phyloP scores from a whole-genome alignment of 768 basidiomycete genomes.

The Lanmaoa pseudosensibilis region DNA sequence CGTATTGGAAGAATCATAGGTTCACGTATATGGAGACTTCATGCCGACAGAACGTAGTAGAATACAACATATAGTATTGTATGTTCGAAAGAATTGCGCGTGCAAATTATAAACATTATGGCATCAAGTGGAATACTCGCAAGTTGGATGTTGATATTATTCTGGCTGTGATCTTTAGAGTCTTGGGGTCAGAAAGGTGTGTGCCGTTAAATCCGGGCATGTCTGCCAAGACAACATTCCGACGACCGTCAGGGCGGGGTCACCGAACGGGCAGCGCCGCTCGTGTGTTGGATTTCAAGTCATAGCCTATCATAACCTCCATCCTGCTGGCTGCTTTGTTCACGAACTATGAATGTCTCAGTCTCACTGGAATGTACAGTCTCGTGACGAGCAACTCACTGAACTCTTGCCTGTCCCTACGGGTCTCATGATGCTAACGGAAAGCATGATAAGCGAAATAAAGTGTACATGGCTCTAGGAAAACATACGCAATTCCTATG shows the following conservation, averaged over 20 bases:
- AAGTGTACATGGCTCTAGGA: too few relatives aligned
- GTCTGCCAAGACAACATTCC: conserved; percentile 15
- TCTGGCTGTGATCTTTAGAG: conserved; percentile 12
- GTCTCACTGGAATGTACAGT: background rate
- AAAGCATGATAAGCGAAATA: too few relatives aligned
- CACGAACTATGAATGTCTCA: conserved; percentile 12
- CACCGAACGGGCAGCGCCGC: conserved; percentile 7
- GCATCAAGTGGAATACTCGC: conserved; percentile 7
- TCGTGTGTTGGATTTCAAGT: conserved; percentile 12
- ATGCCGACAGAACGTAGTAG: background rate
- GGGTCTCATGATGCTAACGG: too few relatives aligned
- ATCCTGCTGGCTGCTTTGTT: conserved; percentile 2
- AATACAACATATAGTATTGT: background rate
- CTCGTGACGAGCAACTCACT: conserved; percentile 3
- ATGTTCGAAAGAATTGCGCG: background rate
- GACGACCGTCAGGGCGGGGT: conserved; percentile 15
- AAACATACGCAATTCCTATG: too few relatives aligned
- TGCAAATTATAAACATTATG: background rate
- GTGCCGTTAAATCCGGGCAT: conserved; percentile 23
- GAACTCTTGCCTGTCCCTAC: conserved; percentile 21
- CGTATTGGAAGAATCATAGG: background rate
- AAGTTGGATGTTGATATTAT: conserved; percentile 11
- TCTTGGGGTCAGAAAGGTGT: conserved; percentile 2
- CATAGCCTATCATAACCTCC: background rate
- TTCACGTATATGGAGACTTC: background rate